Conservation (phyloP, 371 early-diverging fungal species). For the Batrachochytrium dendrobatidis region DNA sequence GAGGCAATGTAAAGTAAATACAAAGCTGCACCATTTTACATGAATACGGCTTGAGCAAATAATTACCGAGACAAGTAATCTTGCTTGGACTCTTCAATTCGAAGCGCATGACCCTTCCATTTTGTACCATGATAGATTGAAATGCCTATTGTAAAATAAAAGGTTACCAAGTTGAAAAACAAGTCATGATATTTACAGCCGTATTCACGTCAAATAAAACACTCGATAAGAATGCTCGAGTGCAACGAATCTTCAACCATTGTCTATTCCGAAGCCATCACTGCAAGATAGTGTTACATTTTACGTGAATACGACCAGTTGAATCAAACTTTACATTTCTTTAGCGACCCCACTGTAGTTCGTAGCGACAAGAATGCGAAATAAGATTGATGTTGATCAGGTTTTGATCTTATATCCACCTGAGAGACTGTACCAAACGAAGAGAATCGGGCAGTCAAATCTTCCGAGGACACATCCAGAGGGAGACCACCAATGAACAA, state of each 20-base stretch:
- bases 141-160: constrained; percentile 50
- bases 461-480: constrained; percentile 45
- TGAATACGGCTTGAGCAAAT: neutral
- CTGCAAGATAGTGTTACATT: too few species aligned
- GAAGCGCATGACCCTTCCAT: constrained; percentile 74
- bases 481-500: constrained; percentile 71
- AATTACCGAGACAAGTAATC: constrained; percentile 41
- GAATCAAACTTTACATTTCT: neutral
- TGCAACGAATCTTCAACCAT: too few species aligned
- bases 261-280: too few species aligned
- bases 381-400: too few species aligned
- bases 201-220: too few species aligned
- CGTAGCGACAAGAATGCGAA: neutral
- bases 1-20: too few species aligned
- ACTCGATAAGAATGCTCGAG: too few species aligned
- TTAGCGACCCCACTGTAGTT: neutral
- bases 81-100: constrained; percentile 72
- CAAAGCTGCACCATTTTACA: neutral
- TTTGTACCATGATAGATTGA: constrained; percentile 68
- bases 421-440: constrained; percentile 57
- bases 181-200: too few species aligned
- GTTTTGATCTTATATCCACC: constrained; percentile 28
- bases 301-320: too few species aligned
- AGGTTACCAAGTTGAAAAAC: too few species aligned
- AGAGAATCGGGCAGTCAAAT: constrained; percentile 57